These are phyloP conservation scores for Malania oleifera DNA, from an alignment of 164 flowering plant species.

Conservation along the genomic window DNA sequence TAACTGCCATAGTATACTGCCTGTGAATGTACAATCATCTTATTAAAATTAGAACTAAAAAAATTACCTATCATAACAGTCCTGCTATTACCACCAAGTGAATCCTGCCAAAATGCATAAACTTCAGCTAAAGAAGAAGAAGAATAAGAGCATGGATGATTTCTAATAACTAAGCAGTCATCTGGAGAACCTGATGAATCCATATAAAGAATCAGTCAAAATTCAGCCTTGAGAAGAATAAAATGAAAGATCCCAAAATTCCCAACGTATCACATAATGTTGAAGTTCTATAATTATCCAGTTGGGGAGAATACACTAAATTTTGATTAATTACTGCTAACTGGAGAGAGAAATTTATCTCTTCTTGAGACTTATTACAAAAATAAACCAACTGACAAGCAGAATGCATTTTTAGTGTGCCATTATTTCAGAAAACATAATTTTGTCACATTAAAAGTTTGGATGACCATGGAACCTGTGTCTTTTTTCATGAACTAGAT, in stretches of 20 bases:
- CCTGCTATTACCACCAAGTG: constrained; percentile 99
- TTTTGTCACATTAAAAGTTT: not conserved
- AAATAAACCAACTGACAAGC: not conserved
- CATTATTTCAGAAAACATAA: not conserved
- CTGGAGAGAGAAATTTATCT: not conserved
- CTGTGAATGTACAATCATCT: not conserved
- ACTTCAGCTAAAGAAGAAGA: constrained; percentile 4
- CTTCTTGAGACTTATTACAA: not conserved
- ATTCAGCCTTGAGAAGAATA: too few species aligned
- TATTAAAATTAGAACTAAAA: not conserved
- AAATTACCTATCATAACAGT: constrained; percentile 96
- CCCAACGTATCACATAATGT: too few species aligned
- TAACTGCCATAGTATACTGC: not conserved
- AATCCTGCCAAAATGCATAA: constrained; percentile 59
- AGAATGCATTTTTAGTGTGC: not conserved
- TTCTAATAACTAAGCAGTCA: not conserved
- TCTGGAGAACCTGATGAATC: not conserved
- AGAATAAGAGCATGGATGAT: not conserved
- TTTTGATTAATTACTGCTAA: not conserved
- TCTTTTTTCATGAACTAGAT: not conserved
- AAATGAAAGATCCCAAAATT: too few species aligned
- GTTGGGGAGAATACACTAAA: too few species aligned
- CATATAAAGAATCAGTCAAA: too few species aligned
- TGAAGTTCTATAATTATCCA: too few species aligned
- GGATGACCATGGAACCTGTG: not conserved